These are phyloP conservation scores for Calcarisporium arbuscula DNA, from an alignment of 2,329 filamentous ascomycete species.

Conservation along the genomic window DNA sequence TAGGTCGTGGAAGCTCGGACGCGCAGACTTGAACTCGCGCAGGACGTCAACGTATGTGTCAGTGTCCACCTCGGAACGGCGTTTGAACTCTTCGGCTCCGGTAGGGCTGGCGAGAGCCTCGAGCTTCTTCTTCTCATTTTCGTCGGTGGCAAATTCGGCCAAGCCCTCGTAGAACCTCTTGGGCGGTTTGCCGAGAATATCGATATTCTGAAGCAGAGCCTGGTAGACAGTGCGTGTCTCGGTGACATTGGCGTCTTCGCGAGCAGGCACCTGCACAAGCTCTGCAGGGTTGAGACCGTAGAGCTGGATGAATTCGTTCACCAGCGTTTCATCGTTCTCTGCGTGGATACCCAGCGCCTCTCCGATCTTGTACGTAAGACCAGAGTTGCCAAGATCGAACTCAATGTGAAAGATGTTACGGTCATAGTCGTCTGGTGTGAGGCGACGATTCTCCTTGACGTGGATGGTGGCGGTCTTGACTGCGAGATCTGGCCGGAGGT, in stretches of 20 bases:
- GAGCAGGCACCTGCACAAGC: constrained; percentile 84
- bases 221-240: constrained; percentile 94
- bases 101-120: constrained; percentile 69
- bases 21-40: constrained; percentile 83
- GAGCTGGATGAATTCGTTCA: constrained; percentile 79
- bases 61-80: constrained; percentile 82
- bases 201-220: constrained; percentile 82
- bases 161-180: constrained; percentile 97
- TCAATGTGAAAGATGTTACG: constrained; percentile 99
- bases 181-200: constrained; percentile 93
- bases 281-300: constrained; percentile 80
- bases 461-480: constrained; percentile 82
- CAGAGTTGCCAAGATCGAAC: constrained; percentile 88
- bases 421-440: constrained; percentile 84
- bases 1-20: constrained; percentile 82
- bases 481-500: constrained; percentile 76
- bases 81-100: constrained; percentile 86
- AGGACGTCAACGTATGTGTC: constrained; percentile 87
- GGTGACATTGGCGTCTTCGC: constrained; percentile 65
- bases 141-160: constrained; percentile 77
- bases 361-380: constrained; percentile 92
- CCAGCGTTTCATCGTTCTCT: constrained; percentile 77
- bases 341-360: constrained; percentile 95
- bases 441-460: constrained; percentile 90
- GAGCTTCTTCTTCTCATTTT: constrained; percentile 75